phyloP scores from a whole-genome alignment of 768 basidiomycete genomes.

The Chalciporus piperatus region DNA sequence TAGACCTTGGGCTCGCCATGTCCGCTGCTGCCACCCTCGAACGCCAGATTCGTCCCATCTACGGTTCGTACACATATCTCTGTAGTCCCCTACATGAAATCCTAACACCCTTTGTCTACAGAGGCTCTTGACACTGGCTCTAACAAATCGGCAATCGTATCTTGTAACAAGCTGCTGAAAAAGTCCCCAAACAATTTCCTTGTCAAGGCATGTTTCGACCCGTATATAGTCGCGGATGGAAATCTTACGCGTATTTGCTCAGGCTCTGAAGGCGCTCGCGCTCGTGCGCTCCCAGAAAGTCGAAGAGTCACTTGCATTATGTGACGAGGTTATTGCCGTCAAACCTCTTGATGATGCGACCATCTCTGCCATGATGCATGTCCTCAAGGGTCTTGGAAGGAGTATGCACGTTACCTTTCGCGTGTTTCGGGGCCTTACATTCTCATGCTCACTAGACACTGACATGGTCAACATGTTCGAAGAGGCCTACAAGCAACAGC shows the following conservation, averaged over 20 bases:
- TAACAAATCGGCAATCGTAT: conserved; percentile 81
- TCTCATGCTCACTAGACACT: conserved; percentile 43
- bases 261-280: conserved; percentile 85
- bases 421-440: neutral
- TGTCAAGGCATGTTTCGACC: conserved; percentile 50
- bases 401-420: conserved; percentile 33
- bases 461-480: conserved; percentile 86
- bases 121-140: conserved; percentile 86
- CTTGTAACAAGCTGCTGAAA: conserved; percentile 85
- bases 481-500: conserved; percentile 79
- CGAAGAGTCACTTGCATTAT: conserved; percentile 74
- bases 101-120: conserved; percentile 27
- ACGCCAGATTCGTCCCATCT: conserved; percentile 82
- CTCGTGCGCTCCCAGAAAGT: conserved; percentile 82
- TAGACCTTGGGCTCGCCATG: conserved; percentile 32
- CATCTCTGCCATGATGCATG: conserved; percentile 80
- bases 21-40: conserved; percentile 58
- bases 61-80: conserved; percentile 49
- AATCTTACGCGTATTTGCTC: conserved; percentile 14
- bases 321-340: conserved; percentile 73
- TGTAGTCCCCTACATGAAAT: neutral
- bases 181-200: conserved; percentile 75
- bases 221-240: neutral
- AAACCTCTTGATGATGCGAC: conserved; percentile 74
- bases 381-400: conserved; percentile 74